Conservation (phyloP, 129 eudicot genomes). For the Flaveria linearis region DNA sequence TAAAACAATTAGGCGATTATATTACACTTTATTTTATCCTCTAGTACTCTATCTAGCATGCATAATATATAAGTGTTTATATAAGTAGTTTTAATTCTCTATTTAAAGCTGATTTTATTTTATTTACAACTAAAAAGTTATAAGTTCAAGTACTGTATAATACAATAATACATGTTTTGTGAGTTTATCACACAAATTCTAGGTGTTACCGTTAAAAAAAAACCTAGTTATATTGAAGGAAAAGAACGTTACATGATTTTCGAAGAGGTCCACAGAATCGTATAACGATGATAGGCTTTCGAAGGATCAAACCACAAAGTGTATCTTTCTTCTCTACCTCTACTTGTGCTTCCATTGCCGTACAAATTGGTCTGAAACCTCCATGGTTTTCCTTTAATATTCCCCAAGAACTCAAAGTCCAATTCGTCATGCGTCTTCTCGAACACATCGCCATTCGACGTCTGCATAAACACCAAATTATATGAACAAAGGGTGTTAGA, state of each 20-base stretch:
- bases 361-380: constrained; percentile 89
- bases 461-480: constrained; percentile 37
- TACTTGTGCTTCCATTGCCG: constrained; percentile 89
- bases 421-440: constrained; percentile 78
- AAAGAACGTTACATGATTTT: constrained; percentile 55
- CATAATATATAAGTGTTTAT: too few species aligned
- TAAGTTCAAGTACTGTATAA: too few species aligned
- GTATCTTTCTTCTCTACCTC: constrained; percentile 97
- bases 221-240: too few species aligned
- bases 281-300: constrained; percentile 74
- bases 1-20: too few species aligned
- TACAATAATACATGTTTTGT: too few species aligned
- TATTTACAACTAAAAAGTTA: too few species aligned
- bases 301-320: constrained; percentile 87
- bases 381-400: constrained; percentile 79
- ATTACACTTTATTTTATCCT: too few species aligned
- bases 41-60: too few species aligned
- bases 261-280: constrained; percentile 76
- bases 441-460: constrained; percentile 80
- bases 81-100: too few species aligned
- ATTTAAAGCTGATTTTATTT: too few species aligned
- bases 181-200: too few species aligned
- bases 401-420: constrained; percentile 90
- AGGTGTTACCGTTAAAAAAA: too few species aligned
- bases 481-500: not conserved